phyloP scores from a whole-genome alignment of 202 grass and related monocot genomes.

The Alloteropsis angusta region DNA sequence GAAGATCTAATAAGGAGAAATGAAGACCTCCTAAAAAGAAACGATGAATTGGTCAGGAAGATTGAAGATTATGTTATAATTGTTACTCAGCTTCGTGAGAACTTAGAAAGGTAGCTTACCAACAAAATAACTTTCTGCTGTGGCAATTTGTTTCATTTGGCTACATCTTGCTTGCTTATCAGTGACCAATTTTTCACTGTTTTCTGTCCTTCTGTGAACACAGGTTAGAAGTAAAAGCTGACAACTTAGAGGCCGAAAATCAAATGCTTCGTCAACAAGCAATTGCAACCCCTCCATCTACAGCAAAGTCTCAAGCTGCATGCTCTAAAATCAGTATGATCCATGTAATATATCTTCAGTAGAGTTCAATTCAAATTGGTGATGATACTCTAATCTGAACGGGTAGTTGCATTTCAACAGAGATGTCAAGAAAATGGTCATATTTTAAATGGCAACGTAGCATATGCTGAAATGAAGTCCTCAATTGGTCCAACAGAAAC shows the following conservation, averaged over 20 bases:
- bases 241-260: constrained; percentile 57
- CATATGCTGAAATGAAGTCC: constrained; percentile 42
- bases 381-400: constrained; percentile 32
- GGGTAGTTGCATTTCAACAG: constrained; percentile 45
- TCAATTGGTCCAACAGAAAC: constrained; percentile 29
- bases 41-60: constrained; percentile 55
- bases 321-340: constrained; percentile 51
- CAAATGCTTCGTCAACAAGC: constrained; percentile 63
- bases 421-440: constrained; percentile 80
- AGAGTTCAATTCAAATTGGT: constrained; percentile 23
- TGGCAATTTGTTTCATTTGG: constrained; percentile 5
- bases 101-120: constrained; percentile 46
- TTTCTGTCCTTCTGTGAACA: not conserved
- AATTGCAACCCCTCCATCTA: constrained; percentile 43
- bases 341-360: constrained; percentile 49
- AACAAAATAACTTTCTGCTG: not conserved
- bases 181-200: not conserved
- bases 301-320: constrained; percentile 47
- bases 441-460: constrained; percentile 51
- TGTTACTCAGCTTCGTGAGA: constrained; percentile 43
- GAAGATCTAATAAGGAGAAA: constrained; percentile 48
- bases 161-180: not conserved
- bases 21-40: constrained; percentile 48
- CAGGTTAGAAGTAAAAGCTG: constrained; percentile 65
- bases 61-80: constrained; percentile 42